Conservation (phyloP, 2,329 filamentous ascomycete genomes). For the Gaeumannomyces tritici region DNA sequence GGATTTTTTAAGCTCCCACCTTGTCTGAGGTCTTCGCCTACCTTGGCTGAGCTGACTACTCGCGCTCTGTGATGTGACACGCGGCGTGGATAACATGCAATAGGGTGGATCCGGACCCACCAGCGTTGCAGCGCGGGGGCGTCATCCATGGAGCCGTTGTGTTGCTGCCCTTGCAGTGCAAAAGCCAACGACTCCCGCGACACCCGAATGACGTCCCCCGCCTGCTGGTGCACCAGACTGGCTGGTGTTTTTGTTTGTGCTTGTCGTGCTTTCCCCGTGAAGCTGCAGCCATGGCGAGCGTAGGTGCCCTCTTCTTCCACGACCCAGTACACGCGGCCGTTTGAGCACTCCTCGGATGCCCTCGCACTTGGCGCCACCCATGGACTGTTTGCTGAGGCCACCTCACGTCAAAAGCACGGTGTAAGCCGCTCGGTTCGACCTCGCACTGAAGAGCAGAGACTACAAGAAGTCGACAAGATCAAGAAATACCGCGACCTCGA, state of each 20-base stretch:
- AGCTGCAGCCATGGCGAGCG: conserved; percentile 6
- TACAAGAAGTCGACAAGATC: conserved; percentile 68
- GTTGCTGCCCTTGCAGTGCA: neutral
- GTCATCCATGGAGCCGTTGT: neutral
- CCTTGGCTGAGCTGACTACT: too few species aligned
- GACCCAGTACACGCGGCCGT: neutral
- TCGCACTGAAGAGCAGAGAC: conserved; percentile 59
- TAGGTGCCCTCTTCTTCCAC: conserved; percentile 3
- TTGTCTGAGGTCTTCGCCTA: too few species aligned
- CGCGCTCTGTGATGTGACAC: too few species aligned
- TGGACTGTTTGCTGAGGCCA: neutral
- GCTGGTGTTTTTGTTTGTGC: neutral
- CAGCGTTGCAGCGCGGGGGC: neutral
- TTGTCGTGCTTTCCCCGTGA: neutral
- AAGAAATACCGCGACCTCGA: conserved; percentile 65
- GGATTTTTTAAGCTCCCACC: too few species aligned
- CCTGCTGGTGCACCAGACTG: neutral
- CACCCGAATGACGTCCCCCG: neutral
- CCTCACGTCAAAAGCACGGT: conserved; percentile 56
- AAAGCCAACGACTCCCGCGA: neutral
- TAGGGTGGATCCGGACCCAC: neutral
- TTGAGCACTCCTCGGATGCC: neutral
- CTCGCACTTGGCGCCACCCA: neutral
- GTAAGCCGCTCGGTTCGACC: conserved; percentile 58
- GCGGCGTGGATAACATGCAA: neutral